A percentile compares a stretch with the other conserved stretches of the same genome.
Conservation (phyloP, 805 yeast species). For the Pichia paraexigua region DNA sequence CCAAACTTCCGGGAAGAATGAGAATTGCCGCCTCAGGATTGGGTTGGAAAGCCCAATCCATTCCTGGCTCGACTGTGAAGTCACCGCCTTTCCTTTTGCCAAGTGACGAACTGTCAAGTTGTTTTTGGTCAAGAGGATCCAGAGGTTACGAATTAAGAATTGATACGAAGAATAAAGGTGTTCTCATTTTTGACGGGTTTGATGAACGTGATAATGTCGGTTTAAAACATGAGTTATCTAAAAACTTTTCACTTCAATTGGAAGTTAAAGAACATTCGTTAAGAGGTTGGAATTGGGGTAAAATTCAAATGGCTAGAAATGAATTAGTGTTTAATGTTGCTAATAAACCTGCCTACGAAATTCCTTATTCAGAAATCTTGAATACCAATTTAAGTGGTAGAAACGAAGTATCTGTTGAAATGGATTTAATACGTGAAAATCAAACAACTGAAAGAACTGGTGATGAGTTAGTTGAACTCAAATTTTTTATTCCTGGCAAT, state of each 20-base stretch:
- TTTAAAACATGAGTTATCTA: conserved; percentile 74
- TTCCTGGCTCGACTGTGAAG: conserved; percentile 39
- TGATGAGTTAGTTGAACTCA: conserved; percentile 91
- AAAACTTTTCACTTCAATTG: conserved; percentile 61
- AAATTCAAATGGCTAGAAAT: conserved; percentile 82
- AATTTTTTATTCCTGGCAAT: conserved; percentile 89
- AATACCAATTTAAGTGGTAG: conserved; percentile 88
- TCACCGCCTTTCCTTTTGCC: conserved; percentile 80
- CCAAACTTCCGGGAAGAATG: conserved; percentile 76
- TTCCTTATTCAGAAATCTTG: conserved; percentile 72
- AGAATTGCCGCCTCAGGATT: conserved; percentile 95
- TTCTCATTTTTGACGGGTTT: conserved; percentile 85
- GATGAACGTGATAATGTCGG: conserved; percentile 74
- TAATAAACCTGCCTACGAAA: conserved; percentile 84
- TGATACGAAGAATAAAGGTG: conserved; percentile 84
- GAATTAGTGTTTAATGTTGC: conserved; percentile 82
- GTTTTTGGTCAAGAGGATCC: conserved; percentile 89
- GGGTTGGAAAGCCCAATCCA: conserved; percentile 71
- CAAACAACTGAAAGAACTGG: conserved; percentile 63
- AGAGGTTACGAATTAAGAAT: conserved; percentile 85
- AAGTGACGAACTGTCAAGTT: conserved; percentile 71
- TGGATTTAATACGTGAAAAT: conserved; percentile 40
- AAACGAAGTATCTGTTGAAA: conserved; percentile 87
- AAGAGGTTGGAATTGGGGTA: conserved; percentile 99
- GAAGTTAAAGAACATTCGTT: conserved; percentile 87